Base-by-base conservation (phyloP, 2,329 filamentous ascomycete species). In the Rosellinia necatrix region DNA sequence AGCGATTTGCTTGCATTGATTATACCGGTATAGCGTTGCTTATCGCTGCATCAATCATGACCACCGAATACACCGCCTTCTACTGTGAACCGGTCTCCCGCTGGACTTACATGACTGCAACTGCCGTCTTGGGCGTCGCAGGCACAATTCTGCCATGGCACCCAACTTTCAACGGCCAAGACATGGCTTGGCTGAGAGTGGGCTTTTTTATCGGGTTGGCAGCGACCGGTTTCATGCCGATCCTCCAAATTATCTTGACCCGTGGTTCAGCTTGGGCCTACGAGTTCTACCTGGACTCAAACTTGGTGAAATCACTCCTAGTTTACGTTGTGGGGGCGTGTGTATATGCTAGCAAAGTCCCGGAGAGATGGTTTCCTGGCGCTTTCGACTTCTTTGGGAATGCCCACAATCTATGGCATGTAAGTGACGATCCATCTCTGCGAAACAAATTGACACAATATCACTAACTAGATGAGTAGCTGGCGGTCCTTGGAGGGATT, bases 61-160 rank as follows among this genome's bases (percentile, higher is more conserved):
- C 94, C 2, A 96, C 92, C 30, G 94, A 99, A 72, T 99, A 97
- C 77, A 97, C 94, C 0, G 94, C 93, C 21, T 99, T 99, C 74
- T 99, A 99, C 78, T 97, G 94, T 77, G 94, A 99, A 68, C 92
- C 94, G 3, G 68, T 89, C 42, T 92, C 89, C 64, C 88, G 92
- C 52, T 94, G 89, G 83, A 79, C 84, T 10, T 99, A 97, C 75
- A 94, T 99, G 78, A 74, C 82, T 37, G 78, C 90, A 46, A 97
- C 94, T 2, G 88, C 90, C 54, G 71, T 87, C 12, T 84, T 99
- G 22, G 94, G 94, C 43, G 76, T 96, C 53, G 90, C 87, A 34
- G 94, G 94, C 53, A 91, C 96, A 61, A 90, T 97, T 61, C 81
- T 99, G 32, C 93, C 94, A 2, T 99, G 94, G 94, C 91, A 96